A percentile compares a stretch with the other conserved stretches of the same genome.
phyloP scores from a whole-genome alignment of 495 filamentous ascomycete genomes.

The Aspergillus affinis region DNA sequence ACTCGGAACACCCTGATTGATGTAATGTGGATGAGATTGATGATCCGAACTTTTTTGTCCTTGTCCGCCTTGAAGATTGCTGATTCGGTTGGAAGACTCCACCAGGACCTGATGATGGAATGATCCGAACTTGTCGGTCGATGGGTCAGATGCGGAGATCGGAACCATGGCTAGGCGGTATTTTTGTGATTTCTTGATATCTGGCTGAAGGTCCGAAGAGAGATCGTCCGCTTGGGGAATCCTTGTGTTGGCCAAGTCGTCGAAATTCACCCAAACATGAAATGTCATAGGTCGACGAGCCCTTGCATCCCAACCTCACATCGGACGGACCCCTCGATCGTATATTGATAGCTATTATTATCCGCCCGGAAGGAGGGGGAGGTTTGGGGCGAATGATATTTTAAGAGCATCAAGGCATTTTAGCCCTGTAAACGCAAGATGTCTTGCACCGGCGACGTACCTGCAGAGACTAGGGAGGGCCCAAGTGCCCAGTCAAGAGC shows the following conservation, averaged over 20 bases:
- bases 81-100: not conserved
- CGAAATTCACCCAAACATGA: not conserved
- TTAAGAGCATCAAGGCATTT: not conserved
- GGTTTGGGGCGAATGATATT: not conserved
- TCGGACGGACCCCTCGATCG: not conserved
- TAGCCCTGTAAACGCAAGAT: not conserved
- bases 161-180: conserved; percentile 1
- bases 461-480: not conserved
- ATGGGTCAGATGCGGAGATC: conserved; percentile 12
- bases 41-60: not conserved
- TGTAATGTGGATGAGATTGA: not conserved
- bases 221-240: not conserved
- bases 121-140: not conserved
- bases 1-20: not conserved
- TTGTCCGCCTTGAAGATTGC: no score
- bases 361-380: not conserved
- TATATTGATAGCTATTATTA: conserved; percentile 1
- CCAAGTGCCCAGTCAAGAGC: not conserved
- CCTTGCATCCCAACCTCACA: conserved; percentile 7
- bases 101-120: not conserved
- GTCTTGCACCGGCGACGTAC: not conserved
- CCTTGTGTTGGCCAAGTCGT: not conserved
- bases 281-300: not conserved
- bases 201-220: not conserved
- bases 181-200: not conserved